Percentiles rank a stretch among this genome's conserved stretches.
Evolutionary conservation across 1,284 basidiomycete species (phyloP).

Genomic region (Exsudoporus floridanus): DNA sequence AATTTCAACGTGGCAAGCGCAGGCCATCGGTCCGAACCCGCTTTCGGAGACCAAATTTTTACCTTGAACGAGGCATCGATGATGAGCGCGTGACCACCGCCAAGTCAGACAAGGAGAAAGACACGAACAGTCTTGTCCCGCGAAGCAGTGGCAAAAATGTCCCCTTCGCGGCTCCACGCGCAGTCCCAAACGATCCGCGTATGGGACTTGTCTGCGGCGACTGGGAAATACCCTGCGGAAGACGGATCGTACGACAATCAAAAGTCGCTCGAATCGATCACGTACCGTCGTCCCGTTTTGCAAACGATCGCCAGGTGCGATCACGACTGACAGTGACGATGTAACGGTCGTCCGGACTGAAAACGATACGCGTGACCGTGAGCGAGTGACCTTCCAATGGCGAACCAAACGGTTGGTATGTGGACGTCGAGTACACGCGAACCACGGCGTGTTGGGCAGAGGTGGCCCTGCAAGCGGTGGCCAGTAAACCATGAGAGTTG

Average conservation of each 20-base stretch:
- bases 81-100: background rate
- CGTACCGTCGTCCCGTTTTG: slow-evolving; percentile 45
- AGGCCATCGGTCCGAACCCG: slow-evolving; percentile 46
- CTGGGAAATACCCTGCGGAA: slow-evolving; percentile 54
- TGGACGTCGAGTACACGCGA: slow-evolving; percentile 74
- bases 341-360: slow-evolving; percentile 79
- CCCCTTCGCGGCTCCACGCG: slow-evolving; percentile 73
- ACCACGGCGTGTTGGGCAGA: slow-evolving; percentile 87
- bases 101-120: background rate
- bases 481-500: slow-evolving; percentile 68
- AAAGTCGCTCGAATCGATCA: background rate
- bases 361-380: slow-evolving; percentile 88
- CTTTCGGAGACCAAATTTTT: slow-evolving; percentile 61
- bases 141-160: slow-evolving; percentile 89
- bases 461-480: slow-evolving; percentile 90
- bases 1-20: slow-evolving; percentile 56
- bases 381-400: slow-evolving; percentile 83
- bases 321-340: slow-evolving; percentile 89
- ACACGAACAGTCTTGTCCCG: slow-evolving; percentile 86
- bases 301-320: slow-evolving; percentile 88
- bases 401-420: slow-evolving; percentile 68
- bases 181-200: slow-evolving; percentile 95
- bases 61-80: slow-evolving; percentile 45
- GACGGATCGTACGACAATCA: background rate
- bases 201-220: slow-evolving; percentile 81